Evolutionary conservation across 1,284 basidiomycete genomes (phyloP), one percentile per base, ranked within the genome.

Genomic region (Ustilago vetiveriae): DNA sequence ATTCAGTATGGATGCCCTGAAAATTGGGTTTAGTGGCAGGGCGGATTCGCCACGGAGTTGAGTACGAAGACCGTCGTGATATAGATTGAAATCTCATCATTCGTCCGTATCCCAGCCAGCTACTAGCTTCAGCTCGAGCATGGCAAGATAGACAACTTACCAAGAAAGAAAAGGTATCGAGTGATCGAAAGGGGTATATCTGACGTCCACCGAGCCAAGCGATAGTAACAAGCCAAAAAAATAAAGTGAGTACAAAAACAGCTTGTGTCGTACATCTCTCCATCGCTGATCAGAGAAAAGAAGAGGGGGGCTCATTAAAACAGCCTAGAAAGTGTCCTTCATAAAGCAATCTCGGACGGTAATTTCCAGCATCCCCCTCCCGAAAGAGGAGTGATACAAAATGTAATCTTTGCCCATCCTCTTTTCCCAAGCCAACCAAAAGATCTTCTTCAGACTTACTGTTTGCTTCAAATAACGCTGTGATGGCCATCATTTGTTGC

Each of bases 31-130:
- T 75, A 71, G 70, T 72, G 63, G 67, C 73, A 65, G 75, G 75
- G 75, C 75, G 55, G 57, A 73, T 72, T 76, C 75, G 75, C 56
- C 75, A 76, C 54, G 46, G 32, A 13, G 56, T 43, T 62, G 66
- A n/a, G n/a, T 76, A 76, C 69, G 75, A 68, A 76, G 75, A 76
- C 75, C 75, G 75, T 76, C 75, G 75, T 76, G 75, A 75, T 72
- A 75, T 69, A 27, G 38, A 66, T 54, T 43, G 57, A 66, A 47
- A 58, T 76, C 75, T 70, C 63, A 62, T 66, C 23, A 6, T 30
- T 27, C 24, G 13, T 23, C 11, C n/a, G 16, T 21, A 8, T 8
- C 7, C 27, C 27, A 29, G 27, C 27, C 27, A n/a, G n/a, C n/a
- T n/a, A n/a, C n/a, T n/a, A n/a, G n/a, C n/a, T n/a, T n/a, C n/a